Conservation (phyloP, 805 yeast species). For the Zygosaccharomyces bisporus region DNA sequence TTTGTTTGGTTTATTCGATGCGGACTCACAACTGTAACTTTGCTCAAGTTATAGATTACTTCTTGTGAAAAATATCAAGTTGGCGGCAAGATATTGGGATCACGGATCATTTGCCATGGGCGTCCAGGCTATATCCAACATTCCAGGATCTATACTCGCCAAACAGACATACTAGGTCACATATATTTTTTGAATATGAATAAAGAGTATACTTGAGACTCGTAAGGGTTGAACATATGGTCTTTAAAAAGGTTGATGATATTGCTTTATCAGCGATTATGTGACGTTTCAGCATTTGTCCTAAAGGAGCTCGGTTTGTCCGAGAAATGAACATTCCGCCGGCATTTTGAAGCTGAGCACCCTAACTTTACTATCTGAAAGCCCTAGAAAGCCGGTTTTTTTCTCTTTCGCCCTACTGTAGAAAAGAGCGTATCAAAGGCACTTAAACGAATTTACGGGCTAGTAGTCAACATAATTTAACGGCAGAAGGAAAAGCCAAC, state of each 20-base stretch:
- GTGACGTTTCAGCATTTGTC: too few species aligned
- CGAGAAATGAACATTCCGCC: neutral
- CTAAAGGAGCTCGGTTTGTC: neutral
- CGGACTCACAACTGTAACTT: neutral
- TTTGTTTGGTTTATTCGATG: too few species aligned
- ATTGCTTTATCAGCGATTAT: too few species aligned
- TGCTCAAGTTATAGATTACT: neutral
- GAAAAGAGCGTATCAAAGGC: neutral
- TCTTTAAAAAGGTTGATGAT: too few species aligned
- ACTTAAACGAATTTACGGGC: neutral
- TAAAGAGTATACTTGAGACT: too few species aligned
- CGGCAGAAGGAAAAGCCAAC: neutral
- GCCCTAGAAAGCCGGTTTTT: neutral
- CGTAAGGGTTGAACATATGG: too few species aligned
- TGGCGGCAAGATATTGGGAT: neutral
- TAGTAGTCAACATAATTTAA: neutral
- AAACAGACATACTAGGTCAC: too few species aligned
- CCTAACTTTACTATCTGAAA: neutral
- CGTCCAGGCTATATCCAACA: too few species aligned
- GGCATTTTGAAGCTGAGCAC: too few species aligned
- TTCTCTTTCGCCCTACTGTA: neutral
- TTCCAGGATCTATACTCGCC: too few species aligned
- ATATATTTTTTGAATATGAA: too few species aligned
- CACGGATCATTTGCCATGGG: too few species aligned
- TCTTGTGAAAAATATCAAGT: neutral